A percentile compares a stretch with the other conserved stretches of the same genome.
These are phyloP conservation scores for Rhizopus arrhizus DNA, from an alignment of 371 early-diverging fungal species.

Conservation along the genomic window DNA sequence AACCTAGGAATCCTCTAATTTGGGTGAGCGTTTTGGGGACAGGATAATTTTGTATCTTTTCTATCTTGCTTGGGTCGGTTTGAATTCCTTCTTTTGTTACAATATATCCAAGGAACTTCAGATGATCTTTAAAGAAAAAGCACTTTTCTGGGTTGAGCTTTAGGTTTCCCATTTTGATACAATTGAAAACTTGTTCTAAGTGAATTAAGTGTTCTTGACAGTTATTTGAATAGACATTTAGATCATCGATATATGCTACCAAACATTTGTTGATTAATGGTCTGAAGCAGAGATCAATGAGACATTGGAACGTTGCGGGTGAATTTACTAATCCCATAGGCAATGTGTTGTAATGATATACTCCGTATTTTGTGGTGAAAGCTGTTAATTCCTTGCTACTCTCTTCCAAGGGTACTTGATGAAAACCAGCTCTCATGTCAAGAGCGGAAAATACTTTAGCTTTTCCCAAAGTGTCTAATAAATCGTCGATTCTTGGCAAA, in stretches of 20 bases:
- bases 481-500: conserved; percentile 37
- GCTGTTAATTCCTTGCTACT: neutral
- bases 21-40: neutral
- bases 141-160: neutral
- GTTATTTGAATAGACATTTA: neutral
- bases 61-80: too few relatives aligned
- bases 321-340: conserved; percentile 2
- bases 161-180: neutral
- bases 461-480: conserved; percentile 30
- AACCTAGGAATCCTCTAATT: neutral
- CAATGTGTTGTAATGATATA: neutral
- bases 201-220: neutral
- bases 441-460: conserved; percentile 27
- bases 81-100: neutral
- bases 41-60: too few relatives aligned
- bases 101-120: conserved; percentile 2
- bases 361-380: conserved; percentile 10
- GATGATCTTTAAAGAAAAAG: neutral
- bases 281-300: conserved; percentile 4
- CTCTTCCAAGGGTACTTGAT: neutral
- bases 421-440: conserved; percentile 12
- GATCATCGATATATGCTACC: neutral
- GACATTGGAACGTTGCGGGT: neutral
- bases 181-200: neutral
- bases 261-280: neutral